phyloP scores from a whole-genome alignment of 805 yeast species.

The Hanseniaspora nectarophila region DNA sequence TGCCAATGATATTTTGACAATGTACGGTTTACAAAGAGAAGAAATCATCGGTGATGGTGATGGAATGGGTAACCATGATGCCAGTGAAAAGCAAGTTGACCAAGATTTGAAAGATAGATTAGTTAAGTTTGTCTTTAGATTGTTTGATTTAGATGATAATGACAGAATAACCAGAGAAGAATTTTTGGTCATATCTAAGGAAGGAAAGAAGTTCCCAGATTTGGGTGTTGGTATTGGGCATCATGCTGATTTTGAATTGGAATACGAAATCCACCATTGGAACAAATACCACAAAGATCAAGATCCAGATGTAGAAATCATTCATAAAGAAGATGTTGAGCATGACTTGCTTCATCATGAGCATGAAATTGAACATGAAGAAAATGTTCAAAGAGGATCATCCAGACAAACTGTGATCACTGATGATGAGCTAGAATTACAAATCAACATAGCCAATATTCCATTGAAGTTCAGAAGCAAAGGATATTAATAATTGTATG shows the following conservation, averaged over 20 bases:
- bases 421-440: slow-evolving; percentile 32
- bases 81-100: slow-evolving; percentile 46
- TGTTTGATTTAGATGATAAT: slow-evolving; percentile 58
- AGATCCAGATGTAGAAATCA: slow-evolving; percentile 70
- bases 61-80: slow-evolving; percentile 74
- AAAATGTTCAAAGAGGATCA: slow-evolving; percentile 28
- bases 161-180: slow-evolving; percentile 55
- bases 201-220: slow-evolving; percentile 74
- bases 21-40: slow-evolving; percentile 68
- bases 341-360: slow-evolving; percentile 76
- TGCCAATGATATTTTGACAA: slow-evolving; percentile 52
- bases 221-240: slow-evolving; percentile 90
- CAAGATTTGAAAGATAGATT: slow-evolving; percentile 45
- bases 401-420: slow-evolving; percentile 29
- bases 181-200: slow-evolving; percentile 48
- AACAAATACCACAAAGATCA: slow-evolving; percentile 57
- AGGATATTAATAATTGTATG: not conserved
- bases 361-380: slow-evolving; percentile 63
- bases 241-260: slow-evolving; percentile 85
- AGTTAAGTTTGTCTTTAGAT: slow-evolving; percentile 38
- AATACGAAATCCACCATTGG: slow-evolving; percentile 94
- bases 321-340: slow-evolving; percentile 81
- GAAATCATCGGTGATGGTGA: slow-evolving; percentile 76
- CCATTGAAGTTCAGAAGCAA: slow-evolving; percentile 30
- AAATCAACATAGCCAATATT: slow-evolving; percentile 29